Percentiles rank a stretch among this genome's conserved stretches.
Conservation (phyloP, 2,329 filamentous ascomycete species). For the Ceratocystis papillata region DNA sequence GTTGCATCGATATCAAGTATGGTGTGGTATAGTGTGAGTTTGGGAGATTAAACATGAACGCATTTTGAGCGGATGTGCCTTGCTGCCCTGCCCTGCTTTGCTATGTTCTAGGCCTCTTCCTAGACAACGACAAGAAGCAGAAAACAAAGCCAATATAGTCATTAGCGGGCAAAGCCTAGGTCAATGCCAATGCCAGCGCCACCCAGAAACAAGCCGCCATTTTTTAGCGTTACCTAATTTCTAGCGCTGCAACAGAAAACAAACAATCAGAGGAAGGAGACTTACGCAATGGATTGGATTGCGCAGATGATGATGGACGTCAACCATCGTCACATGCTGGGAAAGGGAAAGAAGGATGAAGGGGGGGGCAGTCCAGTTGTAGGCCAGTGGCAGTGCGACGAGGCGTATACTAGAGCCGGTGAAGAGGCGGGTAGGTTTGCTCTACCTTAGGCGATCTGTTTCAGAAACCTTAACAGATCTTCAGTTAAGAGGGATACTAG, state of each 20-base stretch:
- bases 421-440: too few relatives aligned
- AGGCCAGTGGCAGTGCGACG: too few relatives aligned
- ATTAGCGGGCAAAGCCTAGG: background rate
- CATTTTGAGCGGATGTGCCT: too few relatives aligned
- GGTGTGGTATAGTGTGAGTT: too few relatives aligned
- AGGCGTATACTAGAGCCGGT: too few relatives aligned
- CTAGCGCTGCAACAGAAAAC: background rate
- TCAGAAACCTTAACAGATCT: background rate
- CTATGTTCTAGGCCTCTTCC: background rate
- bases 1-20: too few relatives aligned
- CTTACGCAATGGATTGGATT: background rate
- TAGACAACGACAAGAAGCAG: background rate
- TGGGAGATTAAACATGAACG: too few relatives aligned
- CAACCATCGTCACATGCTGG: background rate
- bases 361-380: background rate
- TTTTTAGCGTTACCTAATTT: background rate
- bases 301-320: background rate
- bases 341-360: background rate
- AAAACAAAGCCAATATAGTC: background rate
- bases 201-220: constrained; percentile 4
- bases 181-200: background rate
- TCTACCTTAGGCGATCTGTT: background rate
- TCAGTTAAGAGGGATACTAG: background rate
- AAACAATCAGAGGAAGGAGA: background rate
- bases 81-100: too few relatives aligned